Conservation (phyloP, 352 stramenopile genomes). For the Globisporangium splendens region DNA sequence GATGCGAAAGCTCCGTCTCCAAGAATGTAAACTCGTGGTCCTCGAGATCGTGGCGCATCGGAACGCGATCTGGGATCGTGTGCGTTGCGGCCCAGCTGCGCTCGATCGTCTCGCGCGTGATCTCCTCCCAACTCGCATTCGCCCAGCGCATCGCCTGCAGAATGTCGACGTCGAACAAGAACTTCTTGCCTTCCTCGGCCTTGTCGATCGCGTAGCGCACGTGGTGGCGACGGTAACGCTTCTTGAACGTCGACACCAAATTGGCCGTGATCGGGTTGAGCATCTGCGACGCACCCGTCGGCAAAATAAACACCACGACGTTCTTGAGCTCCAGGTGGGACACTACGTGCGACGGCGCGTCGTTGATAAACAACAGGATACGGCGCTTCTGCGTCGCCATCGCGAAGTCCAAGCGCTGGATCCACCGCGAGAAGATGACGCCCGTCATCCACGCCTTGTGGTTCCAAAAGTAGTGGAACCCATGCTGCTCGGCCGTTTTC, state of each 20-base stretch:
- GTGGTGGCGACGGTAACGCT: constrained; percentile 69
- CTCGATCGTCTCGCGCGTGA: constrained; percentile 65
- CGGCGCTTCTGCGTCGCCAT: constrained; percentile 75
- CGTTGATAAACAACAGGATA: constrained; percentile 77
- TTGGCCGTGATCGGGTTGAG: constrained; percentile 67
- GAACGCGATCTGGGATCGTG: constrained; percentile 44
- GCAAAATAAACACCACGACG: constrained; percentile 64
- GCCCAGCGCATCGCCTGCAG: constrained; percentile 83
- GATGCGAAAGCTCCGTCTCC: constrained; percentile 60
- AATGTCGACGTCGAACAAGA: constrained; percentile 61
- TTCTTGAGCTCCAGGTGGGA: constrained; percentile 74
- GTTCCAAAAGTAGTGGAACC: constrained; percentile 83
- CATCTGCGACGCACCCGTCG: constrained; percentile 41
- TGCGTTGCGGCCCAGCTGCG: constrained; percentile 63
- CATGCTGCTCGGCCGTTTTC: constrained; percentile 73
- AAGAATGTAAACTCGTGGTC: constrained; percentile 57
- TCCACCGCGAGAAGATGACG: constrained; percentile 80
- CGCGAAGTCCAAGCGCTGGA: constrained; percentile 74
- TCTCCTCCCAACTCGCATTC: constrained; percentile 60
- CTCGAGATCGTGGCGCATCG: constrained; percentile 43
- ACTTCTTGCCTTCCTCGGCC: constrained; percentile 35
- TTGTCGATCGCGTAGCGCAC: constrained; percentile 64
- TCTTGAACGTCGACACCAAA: constrained; percentile 66
- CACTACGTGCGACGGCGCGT: constrained; percentile 72
- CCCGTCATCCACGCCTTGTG: constrained; percentile 82